These are phyloP conservation scores for Capsicum rhomboideum DNA, from an alignment of 257 asterid species.

Conservation along the genomic window DNA sequence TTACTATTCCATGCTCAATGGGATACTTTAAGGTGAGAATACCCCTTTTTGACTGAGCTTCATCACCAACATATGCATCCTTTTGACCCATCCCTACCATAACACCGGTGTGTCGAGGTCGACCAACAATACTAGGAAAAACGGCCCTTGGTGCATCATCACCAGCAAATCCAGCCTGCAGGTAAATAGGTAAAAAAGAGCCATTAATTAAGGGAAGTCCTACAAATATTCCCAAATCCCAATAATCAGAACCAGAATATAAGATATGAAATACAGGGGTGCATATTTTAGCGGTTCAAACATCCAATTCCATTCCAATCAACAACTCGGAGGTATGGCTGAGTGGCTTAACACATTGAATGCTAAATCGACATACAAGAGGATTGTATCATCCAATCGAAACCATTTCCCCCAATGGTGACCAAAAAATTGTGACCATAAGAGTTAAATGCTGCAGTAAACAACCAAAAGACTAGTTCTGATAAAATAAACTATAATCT, in stretches of 20 bases:
- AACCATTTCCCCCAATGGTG: too few species aligned
- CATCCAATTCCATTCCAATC: too few species aligned
- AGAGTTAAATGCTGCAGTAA: background rate
- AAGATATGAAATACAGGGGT: background rate
- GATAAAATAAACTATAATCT: background rate
- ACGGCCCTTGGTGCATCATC: constrained; percentile 46
- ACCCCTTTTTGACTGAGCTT: constrained; percentile 36
- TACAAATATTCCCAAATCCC: background rate
- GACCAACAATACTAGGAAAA: constrained; percentile 33
- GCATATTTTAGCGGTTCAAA: background rate
- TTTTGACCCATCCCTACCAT: constrained; percentile 39
- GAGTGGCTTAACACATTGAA: too few species aligned
- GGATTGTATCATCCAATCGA: too few species aligned
- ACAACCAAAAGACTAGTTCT: background rate
- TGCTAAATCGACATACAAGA: too few species aligned
- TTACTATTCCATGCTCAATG: constrained; percentile 39
- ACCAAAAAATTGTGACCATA: background rate
- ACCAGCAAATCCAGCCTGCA: constrained; percentile 44
- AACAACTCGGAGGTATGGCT: too few species aligned
- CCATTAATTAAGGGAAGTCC: background rate
- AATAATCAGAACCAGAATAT: background rate
- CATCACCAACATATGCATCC: constrained; percentile 31
- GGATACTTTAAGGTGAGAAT: constrained; percentile 34
- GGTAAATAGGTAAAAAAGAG: background rate
- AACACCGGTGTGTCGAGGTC: constrained; percentile 31